A percentile compares a stretch with the other conserved stretches of the same genome.
Evolutionary conservation across 176 grass and related monocot genomes (phyloP).

Genomic region (Stipa capillata): DNA sequence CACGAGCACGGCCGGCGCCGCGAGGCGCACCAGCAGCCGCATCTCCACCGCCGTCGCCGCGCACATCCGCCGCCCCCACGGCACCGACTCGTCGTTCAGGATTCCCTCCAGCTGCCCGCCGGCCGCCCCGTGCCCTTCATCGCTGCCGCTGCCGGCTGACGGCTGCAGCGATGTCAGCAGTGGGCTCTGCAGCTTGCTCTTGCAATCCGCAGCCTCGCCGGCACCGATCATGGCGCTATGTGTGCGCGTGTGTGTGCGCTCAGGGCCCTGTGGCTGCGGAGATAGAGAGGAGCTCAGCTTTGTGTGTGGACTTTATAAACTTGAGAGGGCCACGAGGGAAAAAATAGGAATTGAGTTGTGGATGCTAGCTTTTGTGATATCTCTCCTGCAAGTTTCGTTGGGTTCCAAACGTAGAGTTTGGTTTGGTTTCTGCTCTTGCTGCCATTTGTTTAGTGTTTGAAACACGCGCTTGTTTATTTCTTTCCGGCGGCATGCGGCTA

Average conservation of each 20-base stretch:
- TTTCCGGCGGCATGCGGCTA: background rate
- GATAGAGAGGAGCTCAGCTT: background rate
- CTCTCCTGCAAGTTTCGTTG: background rate
- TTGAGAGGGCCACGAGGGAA: background rate
- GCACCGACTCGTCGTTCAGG: conserved; percentile 28
- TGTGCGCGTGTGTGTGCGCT: background rate
- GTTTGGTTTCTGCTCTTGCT: background rate
- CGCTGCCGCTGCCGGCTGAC: background rate
- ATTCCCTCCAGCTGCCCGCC: conserved; percentile 44
- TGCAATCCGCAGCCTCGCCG: background rate
- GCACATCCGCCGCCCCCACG: conserved; percentile 22
- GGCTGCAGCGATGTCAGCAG: background rate
- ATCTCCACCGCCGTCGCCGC: conserved; percentile 37
- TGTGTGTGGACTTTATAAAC: background rate
- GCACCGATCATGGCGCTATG: background rate
- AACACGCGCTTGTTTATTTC: background rate
- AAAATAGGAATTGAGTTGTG: background rate
- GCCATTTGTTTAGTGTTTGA: too few relatives aligned
- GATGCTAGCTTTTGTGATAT: background rate
- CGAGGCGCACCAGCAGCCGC: conserved; percentile 26
- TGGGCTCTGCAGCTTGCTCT: conserved; percentile 13
- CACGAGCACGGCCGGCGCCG: conserved; percentile 48
- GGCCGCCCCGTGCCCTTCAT: conserved; percentile 2
- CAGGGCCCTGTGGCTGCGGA: background rate
- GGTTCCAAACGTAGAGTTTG: background rate